These are phyloP conservation scores for Jaapia argillacea DNA, from an alignment of 768 basidiomycete species.

Conservation along the genomic window DNA sequence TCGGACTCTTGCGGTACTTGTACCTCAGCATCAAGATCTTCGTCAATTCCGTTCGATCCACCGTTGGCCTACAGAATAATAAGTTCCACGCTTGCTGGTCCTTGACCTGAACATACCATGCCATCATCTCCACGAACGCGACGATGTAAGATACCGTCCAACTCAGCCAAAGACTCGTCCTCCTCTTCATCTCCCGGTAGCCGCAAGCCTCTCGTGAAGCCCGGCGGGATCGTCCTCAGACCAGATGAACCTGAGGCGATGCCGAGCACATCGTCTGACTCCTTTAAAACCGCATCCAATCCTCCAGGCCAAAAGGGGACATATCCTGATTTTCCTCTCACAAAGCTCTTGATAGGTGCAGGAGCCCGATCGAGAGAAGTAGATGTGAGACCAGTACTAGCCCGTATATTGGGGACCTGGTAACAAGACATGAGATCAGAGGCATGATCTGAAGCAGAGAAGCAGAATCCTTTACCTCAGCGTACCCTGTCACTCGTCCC, in stretches of 20 bases:
- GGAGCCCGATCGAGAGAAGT: constrained; percentile 82
- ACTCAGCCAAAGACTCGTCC: constrained; percentile 28
- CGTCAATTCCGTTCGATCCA: no score
- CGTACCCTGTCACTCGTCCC: constrained; percentile 73
- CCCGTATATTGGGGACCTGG: constrained; percentile 44
- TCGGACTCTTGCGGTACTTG: constrained; percentile 29
- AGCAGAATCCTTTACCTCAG: constrained; percentile 51
- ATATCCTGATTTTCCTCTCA: constrained; percentile 88
- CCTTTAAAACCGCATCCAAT: constrained; percentile 47
- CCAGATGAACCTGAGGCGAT: constrained; percentile 27
- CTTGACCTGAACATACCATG: constrained; percentile 2
- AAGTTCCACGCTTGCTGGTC: constrained; percentile 13
- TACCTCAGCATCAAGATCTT: no score
- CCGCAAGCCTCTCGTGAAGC: constrained; percentile 70
- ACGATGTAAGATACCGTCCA: no score
- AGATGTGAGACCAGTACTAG: constrained; percentile 69
- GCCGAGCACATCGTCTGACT: constrained; percentile 19
- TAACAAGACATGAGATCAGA: constrained; percentile 1
- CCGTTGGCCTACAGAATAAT: constrained; percentile 11
- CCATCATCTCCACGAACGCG: constrained; percentile 7
- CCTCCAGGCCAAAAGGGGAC: constrained; percentile 95
- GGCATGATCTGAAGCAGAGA: neutral
- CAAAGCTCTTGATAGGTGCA: constrained; percentile 69
- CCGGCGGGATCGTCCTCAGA: constrained; percentile 70
- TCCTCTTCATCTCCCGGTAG: constrained; percentile 48